These are phyloP conservation scores for Russula ochroleuca DNA, from an alignment of 768 basidiomycete genomes.

Conservation along the genomic window DNA sequence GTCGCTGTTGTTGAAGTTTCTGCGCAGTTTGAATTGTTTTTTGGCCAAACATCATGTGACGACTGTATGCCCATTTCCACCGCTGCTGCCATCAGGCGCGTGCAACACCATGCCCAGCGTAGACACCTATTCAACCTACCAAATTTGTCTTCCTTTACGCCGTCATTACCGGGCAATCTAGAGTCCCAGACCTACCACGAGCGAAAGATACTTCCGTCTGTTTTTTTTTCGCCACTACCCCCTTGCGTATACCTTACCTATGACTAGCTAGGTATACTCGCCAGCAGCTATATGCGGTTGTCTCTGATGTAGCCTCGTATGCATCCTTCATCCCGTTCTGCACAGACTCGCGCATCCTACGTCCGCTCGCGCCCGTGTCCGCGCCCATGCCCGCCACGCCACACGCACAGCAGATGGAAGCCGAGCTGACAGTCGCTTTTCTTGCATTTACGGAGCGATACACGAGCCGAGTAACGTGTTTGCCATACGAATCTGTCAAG, in stretches of 20 bases:
- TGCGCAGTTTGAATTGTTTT: conserved; percentile 20
- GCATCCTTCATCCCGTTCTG: conserved; percentile 88
- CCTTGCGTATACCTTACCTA: conserved; percentile 5
- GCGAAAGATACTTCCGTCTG: conserved; percentile 84
- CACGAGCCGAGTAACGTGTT: conserved; percentile 76
- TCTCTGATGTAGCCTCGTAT: conserved; percentile 86
- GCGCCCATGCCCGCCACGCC: conserved; percentile 24
- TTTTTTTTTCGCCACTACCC: conserved; percentile 27
- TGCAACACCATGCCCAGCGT: conserved; percentile 7
- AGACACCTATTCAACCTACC: conserved; percentile 40
- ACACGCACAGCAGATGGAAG: conserved; percentile 53
- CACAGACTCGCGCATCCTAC: conserved; percentile 62
- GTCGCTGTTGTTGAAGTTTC: conserved; percentile 23
- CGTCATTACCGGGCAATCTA: conserved; percentile 36
- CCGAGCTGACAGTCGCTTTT: conserved; percentile 86
- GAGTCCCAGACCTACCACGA: conserved; percentile 70
- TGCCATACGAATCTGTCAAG: conserved; percentile 72
- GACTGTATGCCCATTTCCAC: conserved; percentile 7
- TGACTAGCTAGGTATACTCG: conserved; percentile 70
- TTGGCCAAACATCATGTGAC: conserved; percentile 8
- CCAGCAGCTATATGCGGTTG: conserved; percentile 76
- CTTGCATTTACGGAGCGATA: conserved; percentile 85
- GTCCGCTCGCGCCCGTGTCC: conserved; percentile 30
- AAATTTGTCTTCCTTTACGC: conserved; percentile 44
- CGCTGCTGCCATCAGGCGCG: neutral